Evolutionary conservation across 345 rosid species (phyloP), one percentile per base, ranked within the genome.

Genomic region (Streptanthus diversifolius): DNA sequence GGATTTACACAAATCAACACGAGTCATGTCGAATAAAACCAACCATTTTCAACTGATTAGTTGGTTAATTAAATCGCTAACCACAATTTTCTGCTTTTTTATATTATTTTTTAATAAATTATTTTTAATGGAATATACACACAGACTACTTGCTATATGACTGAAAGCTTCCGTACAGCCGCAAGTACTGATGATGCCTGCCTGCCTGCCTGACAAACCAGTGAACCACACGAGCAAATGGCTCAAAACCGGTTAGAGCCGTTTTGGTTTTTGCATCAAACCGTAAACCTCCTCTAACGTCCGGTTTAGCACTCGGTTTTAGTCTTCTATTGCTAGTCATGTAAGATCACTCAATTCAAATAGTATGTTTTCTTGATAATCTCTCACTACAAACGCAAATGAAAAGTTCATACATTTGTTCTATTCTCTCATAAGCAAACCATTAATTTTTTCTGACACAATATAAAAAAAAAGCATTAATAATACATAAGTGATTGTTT

Each of bases 371-470:
- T 72, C 62, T 72, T 72, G 54, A 72, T 30, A 54, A 30, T 40
- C 69, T 62, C 70, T 62, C 63, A 63, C 63, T 72, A 72, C 11
- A 72, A 10, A 63, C 35, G 70, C 27, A 32, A 22, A 41, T 5
- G 47, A 0, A n/a, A 41, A 9, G 70, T 72, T 72, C 4, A 72
- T 41, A 72, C 63, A 53, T 54, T 9, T 8, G 39, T 35, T 70
- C 15, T 5, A 58, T 15, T 15, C 39, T 11, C 22, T 43, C 64
- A 63, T 7, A 54, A 54, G 39, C 70, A 43, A 72, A 72, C 64
- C 24, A 35, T 36, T 48, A 9, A 15, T 47, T 17, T 55, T 4
- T 61, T 5, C 39, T 71, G 41, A 39, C 40, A 62, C 14, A 40
- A 32, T n/a, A 69, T 32, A 5, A 7, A 56, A 5, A 7, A 56